A percentile compares a stretch with the other conserved stretches of the same genome.
These are phyloP conservation scores for Nidula microcarpa DNA, from an alignment of 768 basidiomycete species.

Conservation along the genomic window DNA sequence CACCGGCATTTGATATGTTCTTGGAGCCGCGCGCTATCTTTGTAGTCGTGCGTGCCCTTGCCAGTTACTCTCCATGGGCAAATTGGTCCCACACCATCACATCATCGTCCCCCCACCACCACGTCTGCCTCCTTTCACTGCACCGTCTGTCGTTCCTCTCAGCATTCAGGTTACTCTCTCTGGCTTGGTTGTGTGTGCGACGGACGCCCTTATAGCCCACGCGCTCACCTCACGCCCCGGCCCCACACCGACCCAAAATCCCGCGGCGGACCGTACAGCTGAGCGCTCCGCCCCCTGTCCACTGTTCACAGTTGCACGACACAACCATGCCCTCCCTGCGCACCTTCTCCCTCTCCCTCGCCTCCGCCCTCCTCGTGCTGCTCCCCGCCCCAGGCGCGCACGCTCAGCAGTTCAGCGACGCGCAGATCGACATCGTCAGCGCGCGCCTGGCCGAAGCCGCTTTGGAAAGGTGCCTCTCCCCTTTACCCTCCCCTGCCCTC, in stretches of 20 bases:
- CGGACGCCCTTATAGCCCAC: no score
- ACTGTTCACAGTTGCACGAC: no score
- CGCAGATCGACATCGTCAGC: slow-evolving; percentile 28
- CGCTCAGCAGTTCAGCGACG: slow-evolving; percentile 7
- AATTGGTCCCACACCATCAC: no score
- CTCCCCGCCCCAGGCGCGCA: not conserved
- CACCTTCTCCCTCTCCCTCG: not conserved
- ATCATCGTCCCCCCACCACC: no score
- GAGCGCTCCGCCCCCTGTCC: not conserved
- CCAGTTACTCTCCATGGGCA: no score
- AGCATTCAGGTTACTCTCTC: no score
- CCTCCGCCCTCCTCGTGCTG: not conserved
- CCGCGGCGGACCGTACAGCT: not conserved
- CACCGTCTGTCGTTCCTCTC: no score
- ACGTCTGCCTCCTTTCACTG: no score
- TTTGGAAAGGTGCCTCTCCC: slow-evolving; percentile 25
- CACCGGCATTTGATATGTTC: no score
- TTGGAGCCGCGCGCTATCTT: no score
- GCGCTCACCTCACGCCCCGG: not conserved
- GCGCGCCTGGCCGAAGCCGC: slow-evolving; percentile 32
- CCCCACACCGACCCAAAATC: not conserved
- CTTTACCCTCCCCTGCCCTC: not conserved
- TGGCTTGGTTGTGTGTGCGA: no score
- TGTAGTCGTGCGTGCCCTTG: no score
- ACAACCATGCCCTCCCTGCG: not conserved